Evolutionary conservation across 2,329 filamentous ascomycete species (phyloP).

Genomic region (Alternaria postmessia): DNA sequence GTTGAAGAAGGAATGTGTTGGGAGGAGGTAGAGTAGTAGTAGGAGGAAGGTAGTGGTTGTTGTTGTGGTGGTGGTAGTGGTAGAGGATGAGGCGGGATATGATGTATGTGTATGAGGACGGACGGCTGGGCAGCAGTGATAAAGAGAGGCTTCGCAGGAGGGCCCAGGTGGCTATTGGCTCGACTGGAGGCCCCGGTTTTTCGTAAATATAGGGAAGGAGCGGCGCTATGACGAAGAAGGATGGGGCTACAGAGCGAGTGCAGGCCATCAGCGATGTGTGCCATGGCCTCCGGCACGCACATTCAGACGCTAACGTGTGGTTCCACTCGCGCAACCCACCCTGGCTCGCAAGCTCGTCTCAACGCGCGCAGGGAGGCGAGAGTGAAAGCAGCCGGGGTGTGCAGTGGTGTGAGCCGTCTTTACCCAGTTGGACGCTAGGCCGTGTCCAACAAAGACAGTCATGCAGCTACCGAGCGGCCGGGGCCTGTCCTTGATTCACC

Average conservation of each 20-base stretch:
- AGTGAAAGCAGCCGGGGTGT: slow-evolving; percentile 29
- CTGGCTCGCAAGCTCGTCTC: slow-evolving; percentile 21
- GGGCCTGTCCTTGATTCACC: slow-evolving; percentile 35
- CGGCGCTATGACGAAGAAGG: slow-evolving; percentile 50
- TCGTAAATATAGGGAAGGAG: slow-evolving; percentile 51
- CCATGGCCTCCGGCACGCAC: slow-evolving; percentile 36
- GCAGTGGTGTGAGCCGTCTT: slow-evolving; percentile 27
- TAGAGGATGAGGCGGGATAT: slow-evolving; percentile 47
- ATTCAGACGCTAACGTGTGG: slow-evolving; percentile 30
- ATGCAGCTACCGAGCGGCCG: slow-evolving; percentile 33
- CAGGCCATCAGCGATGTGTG: slow-evolving; percentile 40
- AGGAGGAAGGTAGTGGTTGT: slow-evolving; percentile 14
- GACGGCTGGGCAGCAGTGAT: slow-evolving; percentile 49
- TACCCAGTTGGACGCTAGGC: slow-evolving; percentile 25
- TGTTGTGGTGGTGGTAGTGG: slow-evolving; percentile 20
- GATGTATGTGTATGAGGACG: slow-evolving; percentile 49
- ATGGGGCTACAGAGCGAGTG: slow-evolving; percentile 42
- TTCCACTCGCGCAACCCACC: slow-evolving; percentile 33
- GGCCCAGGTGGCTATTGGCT: slow-evolving; percentile 40
- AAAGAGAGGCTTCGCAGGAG: slow-evolving; percentile 33
- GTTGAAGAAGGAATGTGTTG: slow-evolving; percentile 35
- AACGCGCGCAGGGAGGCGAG: slow-evolving; percentile 37
- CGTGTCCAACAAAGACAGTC: slow-evolving; percentile 28
- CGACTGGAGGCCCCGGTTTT: slow-evolving; percentile 36
- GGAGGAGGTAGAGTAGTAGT: slow-evolving; percentile 24